phyloP scores from a whole-genome alignment of 2,329 filamentous ascomycete genomes.

The Clonostachys chloroleuca region DNA sequence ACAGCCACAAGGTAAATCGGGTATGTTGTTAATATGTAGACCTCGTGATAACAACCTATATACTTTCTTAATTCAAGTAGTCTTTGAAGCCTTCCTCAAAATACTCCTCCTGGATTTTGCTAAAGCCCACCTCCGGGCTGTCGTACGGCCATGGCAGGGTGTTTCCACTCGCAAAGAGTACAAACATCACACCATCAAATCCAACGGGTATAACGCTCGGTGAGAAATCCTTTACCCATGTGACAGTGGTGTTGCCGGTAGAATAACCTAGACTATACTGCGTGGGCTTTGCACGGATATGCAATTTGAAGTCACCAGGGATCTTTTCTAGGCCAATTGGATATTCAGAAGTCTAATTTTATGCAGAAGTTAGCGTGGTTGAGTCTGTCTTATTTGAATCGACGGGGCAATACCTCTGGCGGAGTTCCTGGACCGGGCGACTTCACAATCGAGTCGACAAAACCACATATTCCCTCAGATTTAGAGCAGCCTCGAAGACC shows the following conservation, averaged over 20 bases:
- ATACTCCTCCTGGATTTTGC: conserved; percentile 10
- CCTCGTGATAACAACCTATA: too few relatives aligned
- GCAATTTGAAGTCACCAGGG: conserved; percentile 5
- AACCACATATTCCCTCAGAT: conserved; percentile 10
- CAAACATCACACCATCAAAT: conserved; percentile 15
- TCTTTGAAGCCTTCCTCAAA: conserved; percentile 7
- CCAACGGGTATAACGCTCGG: conserved; percentile 6
- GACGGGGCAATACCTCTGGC: not conserved
- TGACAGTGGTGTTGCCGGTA: not conserved
- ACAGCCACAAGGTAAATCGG: too few relatives aligned
- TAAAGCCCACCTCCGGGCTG: conserved; percentile 11
- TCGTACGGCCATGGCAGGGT: conserved; percentile 13
- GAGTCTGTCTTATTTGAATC: not conserved
- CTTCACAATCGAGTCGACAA: not conserved
- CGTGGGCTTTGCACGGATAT: conserved; percentile 11
- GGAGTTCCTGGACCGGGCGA: not conserved
- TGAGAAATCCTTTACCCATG: conserved; percentile 9
- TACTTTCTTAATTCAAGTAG: too few relatives aligned
- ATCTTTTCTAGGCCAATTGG: conserved; percentile 1
- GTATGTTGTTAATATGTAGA: too few relatives aligned
- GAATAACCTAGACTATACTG: conserved; percentile 14
- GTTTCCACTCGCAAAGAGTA: conserved; percentile 12
- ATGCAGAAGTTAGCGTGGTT: not conserved
- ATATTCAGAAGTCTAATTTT: not conserved
- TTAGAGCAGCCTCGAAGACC: conserved; percentile 15